These are phyloP conservation scores for Salix arbutifolia DNA, from an alignment of 345 rosid genomes.

Conservation along the genomic window DNA sequence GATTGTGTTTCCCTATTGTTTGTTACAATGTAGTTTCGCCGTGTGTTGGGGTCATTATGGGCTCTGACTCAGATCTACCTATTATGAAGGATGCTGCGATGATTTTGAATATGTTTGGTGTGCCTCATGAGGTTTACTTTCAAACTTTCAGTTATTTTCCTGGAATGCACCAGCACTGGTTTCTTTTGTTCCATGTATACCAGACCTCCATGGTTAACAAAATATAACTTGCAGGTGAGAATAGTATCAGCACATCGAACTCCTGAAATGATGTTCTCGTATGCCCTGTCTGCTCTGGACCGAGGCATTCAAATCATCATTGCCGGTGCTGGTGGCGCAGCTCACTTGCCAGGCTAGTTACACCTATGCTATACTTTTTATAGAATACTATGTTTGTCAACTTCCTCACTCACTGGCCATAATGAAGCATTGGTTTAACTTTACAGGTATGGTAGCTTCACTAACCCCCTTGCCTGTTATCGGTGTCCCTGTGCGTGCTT, in stretches of 20 bases:
- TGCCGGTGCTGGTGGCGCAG: conserved; percentile 99
- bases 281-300: conserved; percentile 64
- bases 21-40: conserved; percentile 47
- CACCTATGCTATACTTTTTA: background rate
- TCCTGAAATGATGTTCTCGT: conserved; percentile 80
- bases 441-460: conserved; percentile 90
- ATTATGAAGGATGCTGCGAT: conserved; percentile 91
- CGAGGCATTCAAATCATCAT: conserved; percentile 78
- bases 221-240: conserved; percentile 46
- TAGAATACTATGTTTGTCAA: background rate
- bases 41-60: conserved; percentile 89
- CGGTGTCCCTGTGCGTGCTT: conserved; percentile 86
- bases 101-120: conserved; percentile 58
- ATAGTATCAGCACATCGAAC: conserved; percentile 92
- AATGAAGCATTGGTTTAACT: conserved; percentile 7
- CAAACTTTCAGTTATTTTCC: background rate
- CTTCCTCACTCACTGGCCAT: background rate
- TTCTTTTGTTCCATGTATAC: background rate
- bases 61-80: conserved; percentile 95
- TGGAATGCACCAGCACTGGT: background rate
- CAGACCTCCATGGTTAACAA: background rate
- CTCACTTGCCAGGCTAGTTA: conserved; percentile 81
- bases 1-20: conserved; percentile 9
- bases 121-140: conserved; percentile 62
- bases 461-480: conserved; percentile 87